These are phyloP conservation scores for Apiotrichum brassicae DNA, from an alignment of 1,284 basidiomycete species.

Conservation along the genomic window DNA sequence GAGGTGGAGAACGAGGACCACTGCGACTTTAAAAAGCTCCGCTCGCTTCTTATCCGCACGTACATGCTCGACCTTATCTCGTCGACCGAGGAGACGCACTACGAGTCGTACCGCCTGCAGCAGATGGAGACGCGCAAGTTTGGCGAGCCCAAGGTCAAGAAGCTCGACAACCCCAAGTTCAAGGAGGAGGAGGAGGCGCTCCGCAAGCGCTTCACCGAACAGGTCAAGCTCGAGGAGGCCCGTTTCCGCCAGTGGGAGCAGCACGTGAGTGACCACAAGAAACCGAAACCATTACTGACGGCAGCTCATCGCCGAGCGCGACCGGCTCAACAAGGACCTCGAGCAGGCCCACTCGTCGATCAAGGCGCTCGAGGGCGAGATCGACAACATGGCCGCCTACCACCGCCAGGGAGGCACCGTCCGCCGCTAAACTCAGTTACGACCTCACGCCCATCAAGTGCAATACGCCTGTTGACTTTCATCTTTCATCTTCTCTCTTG, in stretches of 20 bases:
- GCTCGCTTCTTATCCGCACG: conserved; percentile 90
- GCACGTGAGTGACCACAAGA: conserved; percentile 59
- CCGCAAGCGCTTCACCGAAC: conserved; percentile 96
- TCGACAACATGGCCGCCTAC: conserved; percentile 80
- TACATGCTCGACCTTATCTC: conserved; percentile 98
- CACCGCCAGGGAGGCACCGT: conserved; percentile 52
- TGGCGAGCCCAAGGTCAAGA: conserved; percentile 97
- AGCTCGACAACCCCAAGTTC: conserved; percentile 99
- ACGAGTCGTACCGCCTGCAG: conserved; percentile 95
- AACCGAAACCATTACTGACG: conserved; percentile 45
- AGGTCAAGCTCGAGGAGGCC: conserved; percentile 97
- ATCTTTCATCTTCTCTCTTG: too few relatives aligned
- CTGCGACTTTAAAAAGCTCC: conserved; percentile 98
- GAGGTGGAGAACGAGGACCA: conserved; percentile 63
- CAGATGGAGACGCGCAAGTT: conserved; percentile 99
- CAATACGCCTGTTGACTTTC: neutral
- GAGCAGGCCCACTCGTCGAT: conserved; percentile 87
- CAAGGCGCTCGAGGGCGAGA: conserved; percentile 80
- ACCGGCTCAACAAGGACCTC: conserved; percentile 89
- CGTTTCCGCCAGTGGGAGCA: conserved; percentile 99
- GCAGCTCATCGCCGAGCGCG: conserved; percentile 81
- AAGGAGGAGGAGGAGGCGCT: conserved; percentile 98
- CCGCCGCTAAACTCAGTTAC: conserved; percentile 22
- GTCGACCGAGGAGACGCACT: conserved; percentile 92
- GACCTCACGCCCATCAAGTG: conserved; percentile 1